phyloP scores from a whole-genome alignment of 2,329 filamentous ascomycete species.

The Canariomyces notabilis region DNA sequence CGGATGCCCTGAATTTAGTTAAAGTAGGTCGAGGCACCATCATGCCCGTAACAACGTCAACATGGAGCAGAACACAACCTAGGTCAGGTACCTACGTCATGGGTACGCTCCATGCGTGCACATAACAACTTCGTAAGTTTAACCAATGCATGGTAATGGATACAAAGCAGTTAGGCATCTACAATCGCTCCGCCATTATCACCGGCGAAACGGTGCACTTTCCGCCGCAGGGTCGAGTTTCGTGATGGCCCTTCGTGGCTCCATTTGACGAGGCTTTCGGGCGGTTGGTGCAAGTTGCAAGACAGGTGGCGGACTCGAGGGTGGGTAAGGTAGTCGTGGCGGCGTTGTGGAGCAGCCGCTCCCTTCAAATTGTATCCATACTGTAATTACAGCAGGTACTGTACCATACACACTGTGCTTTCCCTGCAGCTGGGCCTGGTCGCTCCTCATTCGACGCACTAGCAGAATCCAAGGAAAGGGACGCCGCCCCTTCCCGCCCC shows the following conservation, averaged over 20 bases:
- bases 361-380: no score
- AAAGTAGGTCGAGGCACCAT: no score
- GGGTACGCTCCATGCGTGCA: no score
- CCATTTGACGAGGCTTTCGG: slow-evolving; percentile 14
- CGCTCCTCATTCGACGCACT: slow-evolving; percentile 24
- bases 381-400: no score
- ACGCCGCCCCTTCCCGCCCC: slow-evolving; percentile 26
- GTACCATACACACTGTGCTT: no score
- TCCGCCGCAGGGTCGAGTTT: slow-evolving; percentile 1
- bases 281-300: slow-evolving; percentile 1
- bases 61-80: no score
- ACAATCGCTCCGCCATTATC: neutral
- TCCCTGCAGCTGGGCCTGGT: slow-evolving; percentile 9
- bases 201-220: slow-evolving; percentile 1
- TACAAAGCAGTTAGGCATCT: neutral
- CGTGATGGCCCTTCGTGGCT: slow-evolving; percentile 14
- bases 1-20: no score
- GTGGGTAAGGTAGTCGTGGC: neutral
- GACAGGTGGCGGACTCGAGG: slow-evolving; percentile 4
- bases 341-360: slow-evolving; percentile 7
- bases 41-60: no score
- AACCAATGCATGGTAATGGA: slow-evolving; percentile 5
- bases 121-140: no score
- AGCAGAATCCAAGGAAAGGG: slow-evolving; percentile 17
- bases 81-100: no score